Base-by-base conservation (phyloP, 192 early-diverging fungal genomes). In the Cetraspora pellucida region DNA sequence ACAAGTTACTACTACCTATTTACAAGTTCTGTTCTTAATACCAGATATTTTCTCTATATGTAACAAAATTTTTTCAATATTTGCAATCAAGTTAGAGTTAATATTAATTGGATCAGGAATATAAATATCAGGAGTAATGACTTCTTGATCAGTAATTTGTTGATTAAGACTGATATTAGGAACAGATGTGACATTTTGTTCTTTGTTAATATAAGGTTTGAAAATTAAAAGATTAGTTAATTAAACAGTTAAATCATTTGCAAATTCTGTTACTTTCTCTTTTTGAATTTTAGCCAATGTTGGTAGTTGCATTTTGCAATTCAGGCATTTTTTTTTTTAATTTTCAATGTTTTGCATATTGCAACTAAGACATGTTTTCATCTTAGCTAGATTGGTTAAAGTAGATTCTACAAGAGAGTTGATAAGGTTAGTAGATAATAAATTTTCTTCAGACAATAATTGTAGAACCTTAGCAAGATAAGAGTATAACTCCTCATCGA, bases 371-470 rank as follows among this genome's bases (percentile, higher is more conserved):
- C 70, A 72, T n/a, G 21, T 5, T 72, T 72, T 72, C 25, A 31
- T 72, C 16, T 28, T 21, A 30, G 1, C 28, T 55, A 31, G 14
- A 72, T 72, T 72, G 0, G 54, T 57, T 57, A 14, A 7, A 3
- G 19, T 27, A 23, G 9, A 23, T 66, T 4, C 30, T 37, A 66
- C 43, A 37, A 66, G 14, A 66, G 64, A 28, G 2, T 66, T 13
- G 14, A 70, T 70, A 52, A 4, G 47, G 50, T 47, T 70, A 49
- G 46, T 49, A 27, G 23, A 8, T 10, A 25, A 70, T 50, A 23
- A 72, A 57, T 72, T 72, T 72, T 72, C 70, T 37, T 72, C 27
- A 37, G 19, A 30, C 17, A 72, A 57, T 44, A 72, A 72, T 6
- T 23, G 17, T 49, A 69, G 45, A 69, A 69, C 49, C 5, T 69